phyloP scores from a whole-genome alignment of 805 yeast species.

The Yarrowia divulgata region DNA sequence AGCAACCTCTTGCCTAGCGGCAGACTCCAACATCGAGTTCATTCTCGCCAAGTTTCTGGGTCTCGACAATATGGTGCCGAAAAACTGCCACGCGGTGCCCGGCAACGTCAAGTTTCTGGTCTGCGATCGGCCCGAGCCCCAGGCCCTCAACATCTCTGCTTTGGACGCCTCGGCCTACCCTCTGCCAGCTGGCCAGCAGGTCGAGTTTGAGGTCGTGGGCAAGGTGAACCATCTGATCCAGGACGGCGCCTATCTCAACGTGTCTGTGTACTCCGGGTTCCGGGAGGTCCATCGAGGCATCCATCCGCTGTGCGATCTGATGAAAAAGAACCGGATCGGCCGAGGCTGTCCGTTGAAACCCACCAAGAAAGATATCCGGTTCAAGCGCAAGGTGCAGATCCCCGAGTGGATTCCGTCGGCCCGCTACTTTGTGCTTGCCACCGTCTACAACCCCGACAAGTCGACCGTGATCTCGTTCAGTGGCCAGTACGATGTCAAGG shows the following conservation, averaged over 20 bases:
- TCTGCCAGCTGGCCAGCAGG: conserved; percentile 18
- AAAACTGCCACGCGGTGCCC: conserved; percentile 26
- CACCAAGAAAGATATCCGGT: conserved; percentile 26
- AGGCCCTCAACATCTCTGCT: conserved; percentile 7
- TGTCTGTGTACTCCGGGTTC: conserved; percentile 21
- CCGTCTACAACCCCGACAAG: conserved; percentile 26
- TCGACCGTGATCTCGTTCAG: conserved; percentile 3
- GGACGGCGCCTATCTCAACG: conserved; percentile 34
- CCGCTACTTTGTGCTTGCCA: conserved; percentile 14
- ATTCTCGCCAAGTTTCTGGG: conserved; percentile 23
- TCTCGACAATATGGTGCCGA: conserved; percentile 21
- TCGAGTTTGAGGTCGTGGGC: conserved; percentile 37
- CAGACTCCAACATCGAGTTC: conserved; percentile 23
- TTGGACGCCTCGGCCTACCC: conserved; percentile 24
- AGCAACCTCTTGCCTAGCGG: conserved; percentile 4
- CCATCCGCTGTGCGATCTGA: conserved; percentile 17
- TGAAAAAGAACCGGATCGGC: conserved; percentile 26
- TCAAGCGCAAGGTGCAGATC: conserved; percentile 20
- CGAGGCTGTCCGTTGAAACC: conserved; percentile 35
- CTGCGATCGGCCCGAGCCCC: conserved; percentile 9
- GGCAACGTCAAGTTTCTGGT: conserved; percentile 19
- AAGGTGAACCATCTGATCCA: conserved; percentile 6
- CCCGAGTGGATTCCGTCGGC: conserved; percentile 34
- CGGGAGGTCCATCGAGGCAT: conserved; percentile 18
- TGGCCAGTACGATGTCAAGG: conserved; percentile 33